phyloP scores from a whole-genome alignment of 1,139 yeast genomes.

The Petasospora rhodanensis region DNA sequence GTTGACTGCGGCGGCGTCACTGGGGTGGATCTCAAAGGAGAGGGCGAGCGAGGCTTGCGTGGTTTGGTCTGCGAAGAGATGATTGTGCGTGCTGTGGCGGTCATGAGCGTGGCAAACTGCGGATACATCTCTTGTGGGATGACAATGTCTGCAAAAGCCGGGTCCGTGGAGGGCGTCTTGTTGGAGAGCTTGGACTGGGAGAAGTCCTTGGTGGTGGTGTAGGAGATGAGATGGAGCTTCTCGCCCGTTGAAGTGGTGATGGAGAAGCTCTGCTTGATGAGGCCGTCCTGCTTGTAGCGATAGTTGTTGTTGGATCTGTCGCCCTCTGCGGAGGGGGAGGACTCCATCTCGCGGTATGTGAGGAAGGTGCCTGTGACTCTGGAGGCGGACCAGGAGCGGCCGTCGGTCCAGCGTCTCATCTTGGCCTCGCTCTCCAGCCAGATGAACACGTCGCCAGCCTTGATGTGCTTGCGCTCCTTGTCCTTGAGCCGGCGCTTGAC shows the following conservation, averaged over 20 bases:
- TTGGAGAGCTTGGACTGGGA: conserved; percentile 24
- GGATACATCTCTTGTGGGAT: conserved; percentile 40
- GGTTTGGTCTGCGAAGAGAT: too few relatives aligned
- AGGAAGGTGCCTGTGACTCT: conserved; percentile 63
- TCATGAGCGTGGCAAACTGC: conserved; percentile 9
- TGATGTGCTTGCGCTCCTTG: conserved; percentile 46
- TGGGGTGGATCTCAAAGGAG: neutral
- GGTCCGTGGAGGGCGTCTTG: conserved; percentile 39
- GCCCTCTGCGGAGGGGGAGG: conserved; percentile 20
- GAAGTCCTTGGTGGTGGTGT: conserved; percentile 35
- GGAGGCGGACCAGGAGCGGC: conserved; percentile 67
- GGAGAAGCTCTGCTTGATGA: conserved; percentile 56
- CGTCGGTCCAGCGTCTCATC: conserved; percentile 77
- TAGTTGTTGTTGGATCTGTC: conserved; percentile 23
- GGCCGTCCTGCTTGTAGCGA: conserved; percentile 41
- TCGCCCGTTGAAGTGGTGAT: conserved; percentile 44
- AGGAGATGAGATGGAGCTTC: conserved; percentile 53
- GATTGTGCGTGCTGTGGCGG: neutral
- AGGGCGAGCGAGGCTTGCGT: too few relatives aligned
- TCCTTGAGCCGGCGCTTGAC: conserved; percentile 57
- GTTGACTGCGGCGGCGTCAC: too few relatives aligned
- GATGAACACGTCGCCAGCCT: conserved; percentile 58
- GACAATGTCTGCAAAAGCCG: conserved; percentile 29
- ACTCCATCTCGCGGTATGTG: conserved; percentile 60
- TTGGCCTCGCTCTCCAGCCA: conserved; percentile 73